Percentiles rank a stretch among this genome's conserved stretches.
Conservation (phyloP, 192 early-diverging fungal species). For the Podochytrium sp. region DNA sequence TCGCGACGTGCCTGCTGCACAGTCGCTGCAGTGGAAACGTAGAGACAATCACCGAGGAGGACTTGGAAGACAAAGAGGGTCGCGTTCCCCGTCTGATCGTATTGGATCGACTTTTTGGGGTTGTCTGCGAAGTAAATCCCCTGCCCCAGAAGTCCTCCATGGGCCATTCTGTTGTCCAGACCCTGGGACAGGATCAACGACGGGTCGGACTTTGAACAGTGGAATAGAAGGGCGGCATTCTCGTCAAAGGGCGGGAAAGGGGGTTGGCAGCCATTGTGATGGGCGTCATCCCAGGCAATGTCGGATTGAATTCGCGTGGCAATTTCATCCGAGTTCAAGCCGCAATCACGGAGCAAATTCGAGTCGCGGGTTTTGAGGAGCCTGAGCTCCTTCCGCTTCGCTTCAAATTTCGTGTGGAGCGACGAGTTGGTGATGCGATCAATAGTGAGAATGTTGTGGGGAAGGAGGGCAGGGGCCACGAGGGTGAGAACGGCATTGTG, state of each 20-base stretch:
- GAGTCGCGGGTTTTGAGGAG: neutral
- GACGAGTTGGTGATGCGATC: neutral
- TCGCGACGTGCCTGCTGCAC: neutral
- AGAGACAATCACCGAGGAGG: constrained; percentile 10
- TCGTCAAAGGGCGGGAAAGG: neutral
- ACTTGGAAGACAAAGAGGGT: constrained; percentile 12
- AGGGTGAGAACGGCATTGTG: neutral
- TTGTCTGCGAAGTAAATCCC: constrained; percentile 17
- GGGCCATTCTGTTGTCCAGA: neutral
- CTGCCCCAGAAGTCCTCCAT: neutral
- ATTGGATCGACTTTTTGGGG: neutral
- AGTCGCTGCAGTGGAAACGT: neutral
- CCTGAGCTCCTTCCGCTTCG: neutral
- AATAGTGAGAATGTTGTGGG: neutral
- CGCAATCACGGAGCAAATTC: neutral
- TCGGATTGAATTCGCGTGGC: neutral
- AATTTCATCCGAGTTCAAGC: neutral
- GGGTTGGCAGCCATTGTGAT: neutral
- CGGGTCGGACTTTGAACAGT: neutral
- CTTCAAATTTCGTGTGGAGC: neutral
- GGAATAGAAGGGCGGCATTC: constrained; percentile 10
- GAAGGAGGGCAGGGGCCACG: neutral
- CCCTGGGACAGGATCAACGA: neutral
- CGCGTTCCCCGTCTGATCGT: neutral
- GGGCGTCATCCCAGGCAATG: neutral